Conservation (phyloP, 192 early-diverging fungal genomes). For the Coemansia sp. region DNA sequence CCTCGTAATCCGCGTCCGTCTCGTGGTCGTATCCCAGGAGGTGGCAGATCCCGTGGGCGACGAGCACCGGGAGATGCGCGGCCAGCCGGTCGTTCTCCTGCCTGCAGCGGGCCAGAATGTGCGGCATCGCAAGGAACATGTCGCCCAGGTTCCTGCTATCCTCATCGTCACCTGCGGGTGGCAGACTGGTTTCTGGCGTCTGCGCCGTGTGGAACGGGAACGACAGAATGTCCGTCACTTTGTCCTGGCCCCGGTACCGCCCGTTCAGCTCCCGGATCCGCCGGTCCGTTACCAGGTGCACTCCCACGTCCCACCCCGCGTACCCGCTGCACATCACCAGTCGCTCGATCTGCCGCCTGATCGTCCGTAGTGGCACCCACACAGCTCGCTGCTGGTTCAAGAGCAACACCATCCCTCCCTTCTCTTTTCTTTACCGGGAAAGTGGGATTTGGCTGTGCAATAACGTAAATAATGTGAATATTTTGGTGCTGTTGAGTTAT, state of each 20-base stretch:
- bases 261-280: conserved; percentile 56
- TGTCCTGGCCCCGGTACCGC: conserved; percentile 56
- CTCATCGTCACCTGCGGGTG: conserved; percentile 24
- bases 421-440: too few species aligned
- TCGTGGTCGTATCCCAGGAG: conserved; percentile 70
- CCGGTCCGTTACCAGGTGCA: conserved; percentile 56
- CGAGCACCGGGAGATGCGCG: conserved; percentile 58
- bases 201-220: conserved; percentile 61
- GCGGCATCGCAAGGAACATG: conserved; percentile 61
- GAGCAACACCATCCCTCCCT: conserved; percentile 41
- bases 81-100: conserved; percentile 47
- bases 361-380: conserved; percentile 45
- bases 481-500: too few species aligned
- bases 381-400: conserved; percentile 38
- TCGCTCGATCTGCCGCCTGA: conserved; percentile 35
- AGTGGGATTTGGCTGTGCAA: too few species aligned
- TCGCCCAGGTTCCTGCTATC: conserved; percentile 65
- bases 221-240: conserved; percentile 64
- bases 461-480: too few species aligned
- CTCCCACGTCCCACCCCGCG: conserved; percentile 63
- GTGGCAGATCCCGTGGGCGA: conserved; percentile 68
- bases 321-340: conserved; percentile 58
- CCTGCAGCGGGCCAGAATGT: conserved; percentile 57
- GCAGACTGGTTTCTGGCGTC: conserved; percentile 20
- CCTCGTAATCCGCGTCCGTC: conserved; percentile 47